phyloP scores from a whole-genome alignment of 2,329 filamentous ascomycete genomes.

The Chalara sp. region DNA sequence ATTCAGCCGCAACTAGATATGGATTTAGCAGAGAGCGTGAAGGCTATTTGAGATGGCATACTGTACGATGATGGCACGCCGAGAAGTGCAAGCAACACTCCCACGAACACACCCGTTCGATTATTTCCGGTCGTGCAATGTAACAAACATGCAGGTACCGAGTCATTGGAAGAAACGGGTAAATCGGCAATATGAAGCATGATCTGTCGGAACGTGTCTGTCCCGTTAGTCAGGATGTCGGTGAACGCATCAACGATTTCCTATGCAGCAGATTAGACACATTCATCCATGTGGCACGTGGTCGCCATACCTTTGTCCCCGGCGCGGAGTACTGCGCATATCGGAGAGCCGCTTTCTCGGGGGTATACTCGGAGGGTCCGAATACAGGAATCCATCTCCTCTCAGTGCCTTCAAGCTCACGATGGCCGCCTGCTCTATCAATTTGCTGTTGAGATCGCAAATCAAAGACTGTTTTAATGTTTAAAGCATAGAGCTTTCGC shows the following conservation, averaged over 20 bases:
- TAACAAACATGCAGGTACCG: slow-evolving; percentile 38
- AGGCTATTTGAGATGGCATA: not conserved
- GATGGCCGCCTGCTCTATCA: slow-evolving; percentile 33
- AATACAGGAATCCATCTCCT: slow-evolving; percentile 61
- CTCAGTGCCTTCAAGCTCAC: slow-evolving; percentile 41
- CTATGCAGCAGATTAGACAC: slow-evolving; percentile 16
- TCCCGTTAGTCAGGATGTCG: slow-evolving; percentile 47
- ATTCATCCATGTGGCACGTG: not conserved
- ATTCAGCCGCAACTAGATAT: slow-evolving; percentile 55
- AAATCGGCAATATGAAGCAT: slow-evolving; percentile 24
- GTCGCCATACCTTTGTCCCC: slow-evolving; percentile 34
- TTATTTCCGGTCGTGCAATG: slow-evolving; percentile 77
- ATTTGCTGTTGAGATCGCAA: slow-evolving; percentile 58
- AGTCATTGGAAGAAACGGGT: slow-evolving; percentile 30
- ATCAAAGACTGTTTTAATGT: slow-evolving; percentile 59
- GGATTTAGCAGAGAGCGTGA: slow-evolving; percentile 25
- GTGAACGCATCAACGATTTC: slow-evolving; percentile 59
- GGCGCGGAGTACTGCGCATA: slow-evolving; percentile 52
- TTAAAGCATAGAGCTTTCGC: slow-evolving; percentile 42
- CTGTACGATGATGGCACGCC: slow-evolving; percentile 39
- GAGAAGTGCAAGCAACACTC: slow-evolving; percentile 55
- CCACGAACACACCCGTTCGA: slow-evolving; percentile 63
- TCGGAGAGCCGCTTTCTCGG: slow-evolving; percentile 54
- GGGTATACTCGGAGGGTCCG: slow-evolving; percentile 49
- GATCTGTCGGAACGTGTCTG: slow-evolving; percentile 47